phyloP scores from a whole-genome alignment of 352 stramenopile genomes.

The Pythium myriotylum region DNA sequence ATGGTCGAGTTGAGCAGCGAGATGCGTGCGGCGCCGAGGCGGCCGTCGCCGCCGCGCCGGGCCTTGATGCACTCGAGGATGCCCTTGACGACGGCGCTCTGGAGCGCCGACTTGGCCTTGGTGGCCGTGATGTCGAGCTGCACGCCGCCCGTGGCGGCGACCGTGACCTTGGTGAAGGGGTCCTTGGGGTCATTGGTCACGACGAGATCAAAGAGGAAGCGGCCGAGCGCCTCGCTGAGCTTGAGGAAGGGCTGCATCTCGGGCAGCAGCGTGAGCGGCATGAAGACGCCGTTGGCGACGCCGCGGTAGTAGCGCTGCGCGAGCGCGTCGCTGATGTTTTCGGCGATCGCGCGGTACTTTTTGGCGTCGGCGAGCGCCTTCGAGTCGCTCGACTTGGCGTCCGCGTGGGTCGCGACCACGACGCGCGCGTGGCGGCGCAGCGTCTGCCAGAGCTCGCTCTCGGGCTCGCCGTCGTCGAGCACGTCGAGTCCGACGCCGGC shows the following conservation, averaged over 20 bases:
- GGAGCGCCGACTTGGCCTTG: slow-evolving; percentile 68
- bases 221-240: slow-evolving; percentile 68
- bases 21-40: slow-evolving; percentile 32
- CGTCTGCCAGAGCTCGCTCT: slow-evolving; percentile 42
- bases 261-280: slow-evolving; percentile 71
- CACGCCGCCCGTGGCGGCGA: slow-evolving; percentile 63
- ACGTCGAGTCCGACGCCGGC: slow-evolving; percentile 85
- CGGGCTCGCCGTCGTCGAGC: slow-evolving; percentile 35
- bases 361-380: slow-evolving; percentile 55
- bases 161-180: slow-evolving; percentile 61
- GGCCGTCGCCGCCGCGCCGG: slow-evolving; percentile 13
- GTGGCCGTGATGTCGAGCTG: slow-evolving; percentile 80
- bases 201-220: slow-evolving; percentile 69
- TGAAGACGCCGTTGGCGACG: slow-evolving; percentile 84
- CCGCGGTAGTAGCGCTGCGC: slow-evolving; percentile 71
- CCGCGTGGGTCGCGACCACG: slow-evolving; percentile 88
- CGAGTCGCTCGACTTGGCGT: slow-evolving; percentile 78
- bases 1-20: slow-evolving; percentile 71
- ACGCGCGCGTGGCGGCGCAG: slow-evolving; percentile 89
- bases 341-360: slow-evolving; percentile 75
- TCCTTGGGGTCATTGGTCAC: slow-evolving; percentile 68
- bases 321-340: slow-evolving; percentile 78
- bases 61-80: slow-evolving; percentile 62
- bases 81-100: slow-evolving; percentile 77
- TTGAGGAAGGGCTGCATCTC: slow-evolving; percentile 85